Percentiles rank a stretch among this genome's conserved stretches.
Conservation (phyloP, 768 basidiomycete species). For the Multifurca ochricompacta region DNA sequence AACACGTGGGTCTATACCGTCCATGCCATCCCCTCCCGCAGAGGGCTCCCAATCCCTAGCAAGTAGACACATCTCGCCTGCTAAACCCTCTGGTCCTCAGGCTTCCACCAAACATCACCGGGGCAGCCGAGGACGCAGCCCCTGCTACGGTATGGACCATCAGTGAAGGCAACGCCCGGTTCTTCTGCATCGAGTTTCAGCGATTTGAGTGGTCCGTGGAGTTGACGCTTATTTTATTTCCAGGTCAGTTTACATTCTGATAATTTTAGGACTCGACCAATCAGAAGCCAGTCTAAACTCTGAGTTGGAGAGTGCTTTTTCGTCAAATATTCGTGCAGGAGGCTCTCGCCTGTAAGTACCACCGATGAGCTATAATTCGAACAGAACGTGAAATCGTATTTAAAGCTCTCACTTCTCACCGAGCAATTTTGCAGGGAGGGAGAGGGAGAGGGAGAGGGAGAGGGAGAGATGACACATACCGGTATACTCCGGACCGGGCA, state of each 20-base stretch:
- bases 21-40: slow-evolving; percentile 66
- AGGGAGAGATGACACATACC: not conserved
- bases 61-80: slow-evolving; percentile 14
- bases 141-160: slow-evolving; percentile 34
- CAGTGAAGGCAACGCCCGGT: slow-evolving; percentile 35
- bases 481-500: no score
- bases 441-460: slow-evolving; percentile 15
- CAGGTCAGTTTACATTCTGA: not conserved
- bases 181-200: slow-evolving; percentile 81
- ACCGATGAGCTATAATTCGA: not conserved
- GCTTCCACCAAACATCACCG: not conserved
- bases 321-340: slow-evolving; percentile 63
- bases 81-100: slow-evolving; percentile 4
- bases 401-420: slow-evolving; percentile 22
- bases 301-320: slow-evolving; percentile 69
- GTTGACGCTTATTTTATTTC: not conserved
- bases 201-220: slow-evolving; percentile 66
- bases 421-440: slow-evolving; percentile 17
- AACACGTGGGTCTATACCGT: slow-evolving; percentile 71
- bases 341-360: slow-evolving; percentile 63
- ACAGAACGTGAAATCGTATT: no score
- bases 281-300: slow-evolving; percentile 68
- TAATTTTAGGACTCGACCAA: not conserved
- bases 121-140: slow-evolving; percentile 13
- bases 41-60: slow-evolving; percentile 39